Evolutionary conservation across 169 alveolate species (phyloP).

Genomic region (Eimeria acervulina): DNA sequence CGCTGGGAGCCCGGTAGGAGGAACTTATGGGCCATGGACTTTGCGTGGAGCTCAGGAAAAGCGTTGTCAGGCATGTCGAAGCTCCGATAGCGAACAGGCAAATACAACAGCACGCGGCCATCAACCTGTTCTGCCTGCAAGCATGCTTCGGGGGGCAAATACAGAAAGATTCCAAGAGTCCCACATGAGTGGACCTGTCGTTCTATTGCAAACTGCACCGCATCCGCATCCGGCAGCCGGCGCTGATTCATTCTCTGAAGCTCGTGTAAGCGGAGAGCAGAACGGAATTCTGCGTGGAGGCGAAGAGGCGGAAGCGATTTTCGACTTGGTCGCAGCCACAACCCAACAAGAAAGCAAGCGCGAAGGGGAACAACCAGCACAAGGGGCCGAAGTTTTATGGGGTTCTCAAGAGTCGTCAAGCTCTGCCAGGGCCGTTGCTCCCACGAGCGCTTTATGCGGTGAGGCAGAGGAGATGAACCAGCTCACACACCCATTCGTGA

Average conservation of each 20-base stretch:
- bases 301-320: background rate
- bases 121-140: background rate
- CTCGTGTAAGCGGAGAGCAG: background rate
- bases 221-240: background rate
- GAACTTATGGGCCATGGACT: background rate
- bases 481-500: background rate
- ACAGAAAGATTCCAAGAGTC: background rate
- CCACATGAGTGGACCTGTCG: background rate
- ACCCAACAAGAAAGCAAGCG: background rate
- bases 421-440: background rate
- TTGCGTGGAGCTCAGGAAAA: background rate
- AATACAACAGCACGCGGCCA: background rate
- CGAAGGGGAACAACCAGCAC: background rate
- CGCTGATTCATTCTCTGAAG: background rate
- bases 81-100: too few species aligned
- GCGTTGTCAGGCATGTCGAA: background rate
- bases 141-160: background rate
- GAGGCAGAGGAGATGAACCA: background rate
- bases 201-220: background rate
- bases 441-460: background rate
- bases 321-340: background rate
- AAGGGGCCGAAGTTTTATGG: background rate
- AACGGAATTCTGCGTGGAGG: background rate
- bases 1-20: background rate
- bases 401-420: background rate